Evolutionary conservation across 345 rosid genomes (phyloP).

Genomic region (Bruguiera parviflora): DNA sequence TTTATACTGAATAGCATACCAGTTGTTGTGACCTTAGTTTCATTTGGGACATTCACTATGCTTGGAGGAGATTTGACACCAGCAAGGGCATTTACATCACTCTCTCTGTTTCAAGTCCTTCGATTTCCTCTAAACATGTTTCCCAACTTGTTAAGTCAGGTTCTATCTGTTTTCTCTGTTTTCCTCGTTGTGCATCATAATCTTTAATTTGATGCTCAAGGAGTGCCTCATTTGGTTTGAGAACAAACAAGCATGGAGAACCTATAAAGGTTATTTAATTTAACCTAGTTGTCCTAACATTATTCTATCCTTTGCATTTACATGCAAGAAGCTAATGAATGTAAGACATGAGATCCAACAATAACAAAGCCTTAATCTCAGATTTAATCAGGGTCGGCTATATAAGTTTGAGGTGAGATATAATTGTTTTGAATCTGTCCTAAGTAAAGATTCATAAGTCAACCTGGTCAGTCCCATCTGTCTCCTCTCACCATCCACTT

Average conservation of each 20-base stretch:
- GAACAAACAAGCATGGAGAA: neutral
- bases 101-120: conserved; percentile 34
- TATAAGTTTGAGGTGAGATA: too few relatives aligned
- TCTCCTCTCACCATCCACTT: too few relatives aligned
- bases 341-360: too few relatives aligned
- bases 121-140: conserved; percentile 35
- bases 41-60: conserved; percentile 31
- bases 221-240: neutral
- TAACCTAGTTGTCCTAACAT: too few relatives aligned
- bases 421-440: too few relatives aligned
- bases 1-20: conserved; percentile 34
- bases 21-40: conserved; percentile 33
- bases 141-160: conserved; percentile 34
- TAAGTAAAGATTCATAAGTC: too few relatives aligned
- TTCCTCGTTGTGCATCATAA: neutral
- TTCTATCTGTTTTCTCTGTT: conserved; percentile 3
- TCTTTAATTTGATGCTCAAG: neutral
- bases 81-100: conserved; percentile 35
- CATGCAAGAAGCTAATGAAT: too few relatives aligned
- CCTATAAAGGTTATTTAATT: too few relatives aligned
- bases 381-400: too few relatives aligned
- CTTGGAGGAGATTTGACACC: conserved; percentile 38
- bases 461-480: too few relatives aligned
- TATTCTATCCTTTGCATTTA: too few relatives aligned
- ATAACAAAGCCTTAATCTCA: too few relatives aligned